Conservation (phyloP, 2,329 filamentous ascomycete species). For the Paraphaeosphaeria sporulosa region DNA sequence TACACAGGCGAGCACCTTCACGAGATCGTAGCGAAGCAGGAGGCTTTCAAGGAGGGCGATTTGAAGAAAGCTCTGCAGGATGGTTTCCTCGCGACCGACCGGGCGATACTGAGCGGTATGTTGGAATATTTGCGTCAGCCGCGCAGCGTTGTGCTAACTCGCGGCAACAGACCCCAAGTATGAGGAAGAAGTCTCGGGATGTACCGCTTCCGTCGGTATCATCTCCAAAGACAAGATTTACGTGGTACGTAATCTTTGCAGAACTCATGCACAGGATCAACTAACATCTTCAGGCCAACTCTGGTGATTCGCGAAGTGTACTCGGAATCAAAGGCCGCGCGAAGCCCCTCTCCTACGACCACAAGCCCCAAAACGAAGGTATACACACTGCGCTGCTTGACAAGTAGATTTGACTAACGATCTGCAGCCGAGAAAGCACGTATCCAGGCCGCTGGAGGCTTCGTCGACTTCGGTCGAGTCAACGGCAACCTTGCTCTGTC, state of each 20-base stretch:
- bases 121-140: constrained; percentile 6
- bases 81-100: constrained; percentile 93
- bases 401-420: constrained; percentile 25
- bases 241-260: constrained; percentile 72
- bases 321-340: constrained; percentile 95
- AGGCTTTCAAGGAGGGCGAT: constrained; percentile 88
- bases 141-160: constrained; percentile 36
- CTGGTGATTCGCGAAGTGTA: constrained; percentile 93
- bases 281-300: constrained; percentile 75
- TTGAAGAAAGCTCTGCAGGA: constrained; percentile 97
- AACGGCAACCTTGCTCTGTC: constrained; percentile 98
- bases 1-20: constrained; percentile 94
- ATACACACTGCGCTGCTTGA: constrained; percentile 26
- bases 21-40: constrained; percentile 93
- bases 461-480: constrained; percentile 97
- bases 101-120: constrained; percentile 93
- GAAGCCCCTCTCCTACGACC: constrained; percentile 98
- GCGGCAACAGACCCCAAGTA: constrained; percentile 82
- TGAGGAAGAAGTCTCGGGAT: constrained; percentile 97
- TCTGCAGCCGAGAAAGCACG: constrained; percentile 88
- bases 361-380: constrained; percentile 99
- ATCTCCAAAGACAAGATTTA: constrained; percentile 93
- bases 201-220: constrained; percentile 90
- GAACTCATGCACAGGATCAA: background rate
- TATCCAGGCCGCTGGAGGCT: constrained; percentile 94